phyloP scores from a whole-genome alignment of 345 rosid genomes.

The Atalantia buxifolia region DNA sequence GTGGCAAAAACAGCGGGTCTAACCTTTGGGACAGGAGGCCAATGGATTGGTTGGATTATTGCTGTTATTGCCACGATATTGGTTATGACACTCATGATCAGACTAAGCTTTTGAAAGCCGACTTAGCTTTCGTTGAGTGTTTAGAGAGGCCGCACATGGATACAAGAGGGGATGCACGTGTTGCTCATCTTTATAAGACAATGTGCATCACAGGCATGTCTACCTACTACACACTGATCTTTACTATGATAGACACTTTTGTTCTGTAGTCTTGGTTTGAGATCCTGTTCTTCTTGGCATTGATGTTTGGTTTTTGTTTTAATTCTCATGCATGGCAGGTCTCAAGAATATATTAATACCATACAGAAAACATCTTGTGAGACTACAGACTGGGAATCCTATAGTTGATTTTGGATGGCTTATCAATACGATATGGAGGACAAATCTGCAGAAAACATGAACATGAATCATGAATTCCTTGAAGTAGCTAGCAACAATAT shows the following conservation, averaged over 20 bases:
- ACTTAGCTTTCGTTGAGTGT: slow-evolving; percentile 85
- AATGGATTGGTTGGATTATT: slow-evolving; percentile 93
- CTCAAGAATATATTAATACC: slow-evolving; percentile 76
- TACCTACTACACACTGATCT: background rate
- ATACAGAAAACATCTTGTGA: slow-evolving; percentile 73
- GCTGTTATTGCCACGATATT: slow-evolving; percentile 97
- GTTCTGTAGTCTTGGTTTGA: background rate
- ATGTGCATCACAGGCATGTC: slow-evolving; percentile 82
- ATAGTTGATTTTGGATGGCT: slow-evolving; percentile 69
- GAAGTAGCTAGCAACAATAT: background rate
- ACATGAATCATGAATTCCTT: background rate
- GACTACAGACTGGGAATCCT: slow-evolving; percentile 46
- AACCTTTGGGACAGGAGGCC: slow-evolving; percentile 89
- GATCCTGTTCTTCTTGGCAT: background rate
- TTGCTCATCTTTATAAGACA: slow-evolving; percentile 73
- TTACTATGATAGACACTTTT: background rate
- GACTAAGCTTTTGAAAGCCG: slow-evolving; percentile 77
- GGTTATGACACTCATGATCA: slow-evolving; percentile 94
- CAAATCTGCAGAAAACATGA: slow-evolving; percentile 57
- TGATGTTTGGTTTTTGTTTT: slow-evolving; percentile 8
- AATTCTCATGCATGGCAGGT: slow-evolving; percentile 40
- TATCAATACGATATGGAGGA: slow-evolving; percentile 48
- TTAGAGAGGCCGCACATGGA: slow-evolving; percentile 65
- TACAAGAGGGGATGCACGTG: slow-evolving; percentile 58
- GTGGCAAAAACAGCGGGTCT: slow-evolving; percentile 88